Base-by-base conservation (phyloP, 1,284 basidiomycete species). In the Rhodotorula sp. region DNA sequence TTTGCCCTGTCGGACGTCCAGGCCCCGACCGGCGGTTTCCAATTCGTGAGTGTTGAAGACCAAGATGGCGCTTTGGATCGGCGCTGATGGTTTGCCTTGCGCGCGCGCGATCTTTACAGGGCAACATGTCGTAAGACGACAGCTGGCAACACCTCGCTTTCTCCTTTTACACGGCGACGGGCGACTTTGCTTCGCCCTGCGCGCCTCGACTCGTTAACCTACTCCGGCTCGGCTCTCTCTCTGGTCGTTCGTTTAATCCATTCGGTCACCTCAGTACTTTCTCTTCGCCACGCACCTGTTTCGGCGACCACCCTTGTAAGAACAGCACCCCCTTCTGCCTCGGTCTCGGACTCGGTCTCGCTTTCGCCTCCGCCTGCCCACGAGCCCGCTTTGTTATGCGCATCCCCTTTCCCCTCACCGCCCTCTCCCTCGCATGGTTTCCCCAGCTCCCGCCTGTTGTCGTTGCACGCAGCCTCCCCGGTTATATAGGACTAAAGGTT, bases 1-100 rank as follows among this genome's bases (percentile, higher is more conserved):
- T 99, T 97, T 84, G 92, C 93, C 70, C 86, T 87, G 84, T 83
- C 85, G 77, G 81, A 83, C 52, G 88, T 92, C 76, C 87, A 86
- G 78, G 92, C 91, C 57, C 93, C 95, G 73, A 91, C 93, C 81
- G 94, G 94, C 74, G 94, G 95, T 34, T 97, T 97, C 87, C 92
- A 88, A 81, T 97, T 97, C 80, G 92, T 76, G 58, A 6, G 64
- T 54, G 4, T 12, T 6, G 29, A 12, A n/a, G 21, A n/a, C 8
- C 26, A 16, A 14, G 8, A 16, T 6, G 4, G 16, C 54, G n/a
- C 26, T 14, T 56, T 15, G n/a, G 10, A 7, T 5, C 14, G 2
- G 49, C 18, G 49, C 49, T 51, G n/a, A 54, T 10, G 1, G n/a
- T 5, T 26, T 8, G n/a, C 23, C n/a, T n/a, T n/a, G n/a, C n/a